A percentile compares a stretch with the other conserved stretches of the same genome.
Conservation (phyloP, 2,329 filamentous ascomycete species). For the Microsporum canis region DNA sequence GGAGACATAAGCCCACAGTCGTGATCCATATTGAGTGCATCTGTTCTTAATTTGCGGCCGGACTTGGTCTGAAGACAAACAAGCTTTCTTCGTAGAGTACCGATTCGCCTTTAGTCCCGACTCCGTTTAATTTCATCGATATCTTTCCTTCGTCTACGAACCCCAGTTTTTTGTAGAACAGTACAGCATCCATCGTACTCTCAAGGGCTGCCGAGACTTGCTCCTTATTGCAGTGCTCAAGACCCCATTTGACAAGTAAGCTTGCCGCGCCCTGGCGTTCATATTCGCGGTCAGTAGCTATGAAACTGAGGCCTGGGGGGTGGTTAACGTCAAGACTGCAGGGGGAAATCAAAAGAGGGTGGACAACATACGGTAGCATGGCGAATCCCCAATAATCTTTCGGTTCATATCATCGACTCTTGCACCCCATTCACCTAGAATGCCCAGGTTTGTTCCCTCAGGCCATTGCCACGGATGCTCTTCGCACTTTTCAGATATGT, state of each 20-base stretch:
- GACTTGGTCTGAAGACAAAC: slow-evolving; percentile 11
- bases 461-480: neutral
- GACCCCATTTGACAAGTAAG: slow-evolving; percentile 14
- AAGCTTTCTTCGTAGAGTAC: slow-evolving; percentile 14
- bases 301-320: slow-evolving; percentile 14
- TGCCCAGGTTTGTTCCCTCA: neutral
- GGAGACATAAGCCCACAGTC: no score
- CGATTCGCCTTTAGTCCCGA: slow-evolving; percentile 7
- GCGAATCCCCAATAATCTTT: neutral
- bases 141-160: slow-evolving; percentile 11
- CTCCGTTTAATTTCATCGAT: slow-evolving; percentile 9
- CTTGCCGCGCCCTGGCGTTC: slow-evolving; percentile 15
- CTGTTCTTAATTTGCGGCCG: neutral
- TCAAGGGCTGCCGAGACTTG: slow-evolving; percentile 10
- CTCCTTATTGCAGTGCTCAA: slow-evolving; percentile 11
- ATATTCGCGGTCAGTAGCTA: slow-evolving; percentile 14
- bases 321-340: neutral
- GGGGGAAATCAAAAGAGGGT: no score
- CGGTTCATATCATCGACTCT: neutral
- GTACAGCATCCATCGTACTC: slow-evolving; percentile 10
- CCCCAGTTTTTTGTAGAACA: slow-evolving; percentile 12
- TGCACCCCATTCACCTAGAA: neutral
- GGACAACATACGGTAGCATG: neutral
- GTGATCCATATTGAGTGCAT: neutral
- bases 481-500: neutral